A percentile compares a stretch with the other conserved stretches of the same genome.
Conservation (phyloP, 2,329 filamentous ascomycete species). For the Blumeria hordei region DNA sequence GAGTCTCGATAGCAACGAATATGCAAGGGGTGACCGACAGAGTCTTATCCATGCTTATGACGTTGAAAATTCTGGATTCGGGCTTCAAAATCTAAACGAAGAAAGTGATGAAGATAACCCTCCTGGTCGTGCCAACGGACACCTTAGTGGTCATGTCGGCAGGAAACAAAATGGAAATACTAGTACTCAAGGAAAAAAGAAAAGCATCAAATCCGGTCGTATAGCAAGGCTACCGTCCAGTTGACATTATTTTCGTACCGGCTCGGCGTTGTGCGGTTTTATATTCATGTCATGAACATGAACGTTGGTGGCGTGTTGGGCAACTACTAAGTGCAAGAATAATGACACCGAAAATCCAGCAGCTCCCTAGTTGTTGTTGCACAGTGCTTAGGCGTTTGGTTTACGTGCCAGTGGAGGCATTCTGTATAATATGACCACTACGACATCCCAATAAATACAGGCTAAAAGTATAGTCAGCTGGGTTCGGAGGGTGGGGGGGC, state of each 20-base stretch:
- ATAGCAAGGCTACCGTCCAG: conserved; percentile 5
- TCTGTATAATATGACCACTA: too few relatives aligned
- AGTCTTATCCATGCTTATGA: conserved; percentile 79
- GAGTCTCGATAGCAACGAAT: conserved; percentile 35
- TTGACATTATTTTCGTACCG: background rate
- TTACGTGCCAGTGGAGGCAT: too few relatives aligned
- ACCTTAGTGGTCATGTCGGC: conserved; percentile 7
- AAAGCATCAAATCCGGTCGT: conserved; percentile 1
- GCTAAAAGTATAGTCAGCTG: too few relatives aligned
- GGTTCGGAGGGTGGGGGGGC: too few relatives aligned
- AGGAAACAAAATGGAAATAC: conserved; percentile 9
- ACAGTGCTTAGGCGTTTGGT: too few relatives aligned
- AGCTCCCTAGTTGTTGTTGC: too few relatives aligned
- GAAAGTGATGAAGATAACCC: conserved; percentile 41
- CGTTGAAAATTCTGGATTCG: conserved; percentile 51
- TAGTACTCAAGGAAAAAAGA: background rate
- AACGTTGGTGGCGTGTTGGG: too few relatives aligned
- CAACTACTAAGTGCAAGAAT: too few relatives aligned
- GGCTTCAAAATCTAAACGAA: conserved; percentile 55
- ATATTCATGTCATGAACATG: too few relatives aligned
- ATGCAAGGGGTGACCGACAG: conserved; percentile 41
- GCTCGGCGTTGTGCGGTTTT: too few relatives aligned
- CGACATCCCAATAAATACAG: too few relatives aligned
- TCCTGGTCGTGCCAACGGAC: conserved; percentile 8
- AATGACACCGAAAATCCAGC: too few relatives aligned